Evolutionary conservation across 2,329 filamentous ascomycete genomes (phyloP), one percentile per base, ranked within the genome.

Genomic region (Fusarium aywerte): DNA sequence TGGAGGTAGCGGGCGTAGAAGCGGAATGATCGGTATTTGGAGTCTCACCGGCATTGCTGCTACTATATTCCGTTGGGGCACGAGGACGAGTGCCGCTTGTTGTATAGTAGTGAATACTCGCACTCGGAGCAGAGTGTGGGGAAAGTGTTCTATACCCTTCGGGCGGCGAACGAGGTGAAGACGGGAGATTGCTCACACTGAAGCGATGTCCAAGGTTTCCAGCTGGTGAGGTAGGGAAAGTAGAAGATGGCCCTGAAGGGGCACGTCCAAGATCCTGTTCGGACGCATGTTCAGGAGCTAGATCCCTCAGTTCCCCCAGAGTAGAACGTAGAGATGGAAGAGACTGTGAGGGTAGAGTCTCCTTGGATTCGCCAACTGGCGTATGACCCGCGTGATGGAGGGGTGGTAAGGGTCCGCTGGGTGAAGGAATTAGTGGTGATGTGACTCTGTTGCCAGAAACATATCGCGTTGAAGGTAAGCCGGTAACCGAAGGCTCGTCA

Each of bases 131-230:
- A 5, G 79, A 79, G 42, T 79, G 79, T 4, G 85, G 84, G 10
- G 85, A 87, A 15, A 85, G 77, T 35, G 80, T 80, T 59, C 78
- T 76, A 59, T 80, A 84, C 18, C 73, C 74, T 18, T 85, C 82
- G 50, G 81, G 80, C 16, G 84, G 82, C 5, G 84, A 87, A 15
- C 82, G 78, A 3, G 84, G 84, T 12, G 85, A 83, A 20, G 84
- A 79, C 20, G 71, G 62, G 58, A 75, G 74, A 31, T 66, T 69
- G 12, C 75, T 48, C 39, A 80, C 72, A 13, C 75, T 73, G 63
- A 75, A 77, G 60, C 69, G 77, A 49, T 67, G 57, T 18, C 60
- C 60, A 23, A 63, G 73, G 35, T 73, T 75, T 52, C 69, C 67
- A 44, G 61, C 67, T 10, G 80, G 75, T 15, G 82, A 78, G 31